Evolutionary conservation across 116 monocot species (phyloP), one percentile per base, ranked within the genome.

Genomic region (Posidonia oceanica): DNA sequence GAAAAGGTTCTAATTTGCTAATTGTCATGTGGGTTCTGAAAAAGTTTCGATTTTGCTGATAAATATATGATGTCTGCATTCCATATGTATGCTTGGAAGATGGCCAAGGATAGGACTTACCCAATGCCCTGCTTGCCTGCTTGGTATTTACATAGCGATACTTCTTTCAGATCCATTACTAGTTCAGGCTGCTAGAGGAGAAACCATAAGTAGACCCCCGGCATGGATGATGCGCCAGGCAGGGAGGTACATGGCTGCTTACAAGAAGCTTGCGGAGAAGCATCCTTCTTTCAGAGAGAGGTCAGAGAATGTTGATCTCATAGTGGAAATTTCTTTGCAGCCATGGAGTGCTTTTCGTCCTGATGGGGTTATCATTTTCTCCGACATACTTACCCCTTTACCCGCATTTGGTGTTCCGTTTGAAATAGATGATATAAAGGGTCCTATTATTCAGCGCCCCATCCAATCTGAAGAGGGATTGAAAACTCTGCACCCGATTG

Each of bases 161-260:
- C 14, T 76, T 11, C 18, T 78, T 71, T 57, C 76, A 93, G 93
- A 89, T 76, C 93, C 93, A 39, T 78, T 93, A 37, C 79, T 93
- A 64, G 81, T 93, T 67, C 79, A 84, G 63, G 93, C 93, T 77
- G 93, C 93, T 37, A 84, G 77, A 75, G 93, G 93, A 66, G 71
- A 87, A 54, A 4, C 48, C 7, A 76, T 84, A 2, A 63, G 59
- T 69, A 77, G 95, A 44, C 91, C 96, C 55, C 96, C 96, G 15
- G 96, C 89, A 74, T 96, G 96, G 96, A 96, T 96, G 96, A 96
- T 96, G 96, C 88, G 96, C 44, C 96, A 96, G 78, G 96, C 96
- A 56, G 96, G 96, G 77, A 86, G 96, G 74, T 96, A 96, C 73
- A 91, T 96, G 96, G 80, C 81, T 67, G 84, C 67, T 64, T 96